phyloP scores from a whole-genome alignment of 495 filamentous ascomycete genomes.

The Clavariopsis aquatica region DNA sequence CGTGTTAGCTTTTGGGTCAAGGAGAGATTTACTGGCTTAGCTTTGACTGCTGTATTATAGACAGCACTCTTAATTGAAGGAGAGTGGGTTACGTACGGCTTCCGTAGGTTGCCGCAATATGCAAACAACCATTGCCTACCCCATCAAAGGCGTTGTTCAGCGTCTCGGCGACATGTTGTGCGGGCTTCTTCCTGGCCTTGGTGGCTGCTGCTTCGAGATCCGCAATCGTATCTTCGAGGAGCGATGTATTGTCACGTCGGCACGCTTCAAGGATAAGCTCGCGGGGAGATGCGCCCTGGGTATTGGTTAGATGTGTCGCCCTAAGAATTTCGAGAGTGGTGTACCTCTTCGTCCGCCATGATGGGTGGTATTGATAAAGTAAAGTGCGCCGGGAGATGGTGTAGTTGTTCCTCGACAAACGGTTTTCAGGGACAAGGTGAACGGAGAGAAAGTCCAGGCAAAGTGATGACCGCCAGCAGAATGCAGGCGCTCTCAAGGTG shows the following conservation, averaged over 20 bases:
- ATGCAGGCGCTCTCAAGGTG: neutral
- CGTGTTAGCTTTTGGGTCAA: neutral
- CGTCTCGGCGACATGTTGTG: conserved; percentile 59
- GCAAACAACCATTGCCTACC: conserved; percentile 82
- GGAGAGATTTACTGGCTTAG: neutral
- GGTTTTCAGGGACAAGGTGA: neutral
- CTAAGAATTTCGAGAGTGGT: neutral
- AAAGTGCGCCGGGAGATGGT: neutral
- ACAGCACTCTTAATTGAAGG: neutral
- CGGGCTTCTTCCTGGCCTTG: conserved; percentile 45
- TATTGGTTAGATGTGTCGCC: conserved; percentile 29
- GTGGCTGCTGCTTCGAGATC: conserved; percentile 53
- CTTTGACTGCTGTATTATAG: neutral
- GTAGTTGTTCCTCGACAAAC: neutral
- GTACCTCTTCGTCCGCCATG: conserved; percentile 40
- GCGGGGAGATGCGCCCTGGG: conserved; percentile 77
- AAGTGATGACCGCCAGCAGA: neutral
- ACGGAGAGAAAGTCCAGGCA: neutral
- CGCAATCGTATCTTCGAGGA: conserved; percentile 65
- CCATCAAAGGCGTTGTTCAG: conserved; percentile 83
- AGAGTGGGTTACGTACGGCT: conserved; percentile 65
- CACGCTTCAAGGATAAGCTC: conserved; percentile 92
- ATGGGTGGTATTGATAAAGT: neutral
- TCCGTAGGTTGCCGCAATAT: conserved; percentile 82
- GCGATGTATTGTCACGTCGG: conserved; percentile 84